These are phyloP conservation scores for Acarospora socialis DNA, from an alignment of 2,329 filamentous ascomycete species.

Conservation along the genomic window DNA sequence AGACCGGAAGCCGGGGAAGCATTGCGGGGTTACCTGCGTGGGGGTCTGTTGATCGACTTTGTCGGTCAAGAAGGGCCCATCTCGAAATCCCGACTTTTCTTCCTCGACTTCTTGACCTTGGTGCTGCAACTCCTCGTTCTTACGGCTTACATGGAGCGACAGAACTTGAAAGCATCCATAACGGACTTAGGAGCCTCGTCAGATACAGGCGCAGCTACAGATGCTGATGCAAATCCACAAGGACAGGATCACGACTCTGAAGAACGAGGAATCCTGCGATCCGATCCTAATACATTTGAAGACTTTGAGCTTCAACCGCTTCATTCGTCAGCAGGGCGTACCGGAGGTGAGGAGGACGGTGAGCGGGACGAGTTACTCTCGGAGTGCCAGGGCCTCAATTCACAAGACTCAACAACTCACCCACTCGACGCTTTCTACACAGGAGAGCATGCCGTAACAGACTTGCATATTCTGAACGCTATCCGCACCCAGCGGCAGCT, in stretches of 20 bases:
- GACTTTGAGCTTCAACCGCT: slow-evolving; percentile 7
- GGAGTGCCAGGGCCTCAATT: background rate
- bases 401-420: background rate
- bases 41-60: slow-evolving; percentile 50
- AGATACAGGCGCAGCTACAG: slow-evolving; percentile 7
- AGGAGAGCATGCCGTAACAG: slow-evolving; percentile 3
- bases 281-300: slow-evolving; percentile 14
- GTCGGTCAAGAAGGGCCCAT: slow-evolving; percentile 46
- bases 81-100: slow-evolving; percentile 36
- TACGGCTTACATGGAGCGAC: slow-evolving; percentile 37
- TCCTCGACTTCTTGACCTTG: slow-evolving; percentile 40
- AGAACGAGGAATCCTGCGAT: slow-evolving; percentile 39
- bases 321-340: slow-evolving; percentile 1
- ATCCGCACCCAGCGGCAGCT: slow-evolving; percentile 5
- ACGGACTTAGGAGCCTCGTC: slow-evolving; percentile 7
- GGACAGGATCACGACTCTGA: slow-evolving; percentile 44
- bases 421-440: slow-evolving; percentile 9
- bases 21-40: slow-evolving; percentile 42
- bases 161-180: slow-evolving; percentile 27
- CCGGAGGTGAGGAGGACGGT: slow-evolving; percentile 4
- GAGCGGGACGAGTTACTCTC: slow-evolving; percentile 5
- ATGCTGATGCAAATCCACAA: slow-evolving; percentile 14
- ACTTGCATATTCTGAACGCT: slow-evolving; percentile 6
- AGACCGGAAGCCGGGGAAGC: slow-evolving; percentile 38
- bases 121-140: slow-evolving; percentile 44